Percentiles rank a stretch among this genome's conserved stretches.
Evolutionary conservation across 495 filamentous ascomycete genomes (phyloP).

Genomic region (Annulohypoxylon nitens): DNA sequence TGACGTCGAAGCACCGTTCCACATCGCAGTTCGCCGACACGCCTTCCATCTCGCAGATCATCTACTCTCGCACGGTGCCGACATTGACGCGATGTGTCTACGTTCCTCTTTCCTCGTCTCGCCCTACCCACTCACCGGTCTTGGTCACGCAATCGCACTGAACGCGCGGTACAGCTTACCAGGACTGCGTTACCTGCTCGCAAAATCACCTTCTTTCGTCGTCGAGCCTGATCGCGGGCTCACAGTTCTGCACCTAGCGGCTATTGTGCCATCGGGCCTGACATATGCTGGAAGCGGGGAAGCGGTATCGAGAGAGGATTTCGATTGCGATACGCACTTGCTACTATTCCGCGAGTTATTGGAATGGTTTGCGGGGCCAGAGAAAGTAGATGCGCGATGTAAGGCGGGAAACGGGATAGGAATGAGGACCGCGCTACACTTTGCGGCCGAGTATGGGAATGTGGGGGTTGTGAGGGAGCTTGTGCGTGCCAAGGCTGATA

Average conservation of each 20-base stretch:
- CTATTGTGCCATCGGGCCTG: background rate
- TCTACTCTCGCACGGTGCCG: background rate
- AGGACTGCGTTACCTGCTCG: background rate
- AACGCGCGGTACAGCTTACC: background rate
- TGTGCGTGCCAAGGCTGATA: background rate
- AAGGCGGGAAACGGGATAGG: background rate
- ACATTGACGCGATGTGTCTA: background rate
- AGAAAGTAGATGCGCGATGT: background rate
- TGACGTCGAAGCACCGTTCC: background rate
- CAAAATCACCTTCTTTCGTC: background rate
- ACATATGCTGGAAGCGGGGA: background rate
- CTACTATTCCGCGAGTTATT: background rate
- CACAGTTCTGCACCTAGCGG: background rate
- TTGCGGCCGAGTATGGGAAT: constrained; percentile 4
- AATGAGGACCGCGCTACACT: background rate
- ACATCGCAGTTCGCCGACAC: background rate
- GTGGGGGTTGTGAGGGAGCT: constrained; percentile 3
- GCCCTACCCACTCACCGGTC: background rate
- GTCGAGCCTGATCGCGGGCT: background rate
- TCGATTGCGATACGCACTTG: background rate
- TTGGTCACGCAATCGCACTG: background rate
- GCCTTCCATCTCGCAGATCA: background rate
- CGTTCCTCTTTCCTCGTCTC: background rate
- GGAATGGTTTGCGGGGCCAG: background rate
- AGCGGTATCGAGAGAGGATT: background rate